Conservation (phyloP, 2,329 filamentous ascomycete genomes). For the Biscogniauxia sp. region DNA sequence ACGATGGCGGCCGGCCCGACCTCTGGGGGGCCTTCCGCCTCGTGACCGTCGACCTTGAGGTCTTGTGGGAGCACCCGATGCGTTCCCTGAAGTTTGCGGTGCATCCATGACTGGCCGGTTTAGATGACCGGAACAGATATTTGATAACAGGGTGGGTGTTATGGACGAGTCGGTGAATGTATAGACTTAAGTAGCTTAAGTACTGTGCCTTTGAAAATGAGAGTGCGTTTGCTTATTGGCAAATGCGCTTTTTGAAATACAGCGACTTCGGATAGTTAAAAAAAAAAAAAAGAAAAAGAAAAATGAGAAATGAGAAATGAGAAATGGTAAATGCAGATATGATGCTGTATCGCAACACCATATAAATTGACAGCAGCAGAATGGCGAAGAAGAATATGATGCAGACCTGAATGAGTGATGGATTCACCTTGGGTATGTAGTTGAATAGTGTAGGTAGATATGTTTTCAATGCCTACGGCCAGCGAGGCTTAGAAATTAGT, state of each 20-base stretch:
- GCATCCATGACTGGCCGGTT: slow-evolving; percentile 16
- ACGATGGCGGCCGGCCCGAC: slow-evolving; percentile 15
- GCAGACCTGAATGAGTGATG: neutral
- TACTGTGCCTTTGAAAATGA: neutral
- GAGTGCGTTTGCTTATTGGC: neutral
- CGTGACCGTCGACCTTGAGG: slow-evolving; percentile 15
- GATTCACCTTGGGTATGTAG: no score
- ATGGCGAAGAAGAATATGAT: neutral
- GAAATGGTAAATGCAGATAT: neutral
- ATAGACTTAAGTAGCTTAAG: neutral
- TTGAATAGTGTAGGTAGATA: no score
- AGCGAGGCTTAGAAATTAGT: neutral
- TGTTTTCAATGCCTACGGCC: neutral
- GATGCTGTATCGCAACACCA: neutral
- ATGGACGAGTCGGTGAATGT: neutral
- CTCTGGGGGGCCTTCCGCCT: slow-evolving; percentile 19
- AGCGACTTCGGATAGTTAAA: slow-evolving; percentile 38
- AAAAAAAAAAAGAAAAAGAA: slow-evolving; percentile 15
- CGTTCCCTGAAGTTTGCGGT: slow-evolving; percentile 6
- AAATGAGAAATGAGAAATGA: neutral
- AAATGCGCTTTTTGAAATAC: slow-evolving; percentile 48
- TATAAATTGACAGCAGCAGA: neutral
- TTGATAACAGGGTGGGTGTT: neutral
- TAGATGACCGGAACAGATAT: neutral
- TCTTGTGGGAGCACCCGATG: slow-evolving; percentile 8